Evolutionary conservation across 1,139 yeast species (phyloP).

Genomic region (Yamadazyma atlantica): DNA sequence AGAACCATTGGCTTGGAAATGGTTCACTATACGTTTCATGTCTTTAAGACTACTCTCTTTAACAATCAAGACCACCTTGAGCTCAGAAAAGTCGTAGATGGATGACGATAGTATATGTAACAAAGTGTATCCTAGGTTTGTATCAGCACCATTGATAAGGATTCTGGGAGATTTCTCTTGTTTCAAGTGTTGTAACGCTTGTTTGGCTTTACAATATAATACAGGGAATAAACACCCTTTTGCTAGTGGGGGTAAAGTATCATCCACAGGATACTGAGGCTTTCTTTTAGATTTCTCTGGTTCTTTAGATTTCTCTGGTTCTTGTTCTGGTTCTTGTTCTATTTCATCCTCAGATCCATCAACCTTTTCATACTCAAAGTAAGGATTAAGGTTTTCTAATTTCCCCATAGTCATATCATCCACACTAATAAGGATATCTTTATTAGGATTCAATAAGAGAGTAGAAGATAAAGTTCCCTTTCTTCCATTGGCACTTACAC

Average conservation of each 20-base stretch:
- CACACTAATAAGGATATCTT: constrained; percentile 32
- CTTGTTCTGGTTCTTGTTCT: neutral
- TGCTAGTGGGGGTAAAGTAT: constrained; percentile 30
- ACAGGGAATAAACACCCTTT: constrained; percentile 36
- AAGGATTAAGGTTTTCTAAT: constrained; percentile 19
- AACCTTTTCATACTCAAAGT: constrained; percentile 3
- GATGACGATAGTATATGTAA: constrained; percentile 32
- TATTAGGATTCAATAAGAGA: constrained; percentile 32
- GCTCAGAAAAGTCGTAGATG: constrained; percentile 22
- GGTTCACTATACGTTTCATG: constrained; percentile 24
- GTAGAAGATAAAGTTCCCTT: constrained; percentile 41
- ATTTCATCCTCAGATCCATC: neutral
- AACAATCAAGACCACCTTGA: constrained; percentile 34
- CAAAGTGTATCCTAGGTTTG: constrained; percentile 38
- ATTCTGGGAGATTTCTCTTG: constrained; percentile 24
- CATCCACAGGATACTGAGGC: constrained; percentile 6
- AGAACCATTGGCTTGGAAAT: constrained; percentile 21
- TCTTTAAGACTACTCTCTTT: constrained; percentile 23
- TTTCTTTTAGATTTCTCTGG: neutral
- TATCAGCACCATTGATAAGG: constrained; percentile 47
- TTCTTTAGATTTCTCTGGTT: constrained; percentile 4
- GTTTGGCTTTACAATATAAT: constrained; percentile 41
- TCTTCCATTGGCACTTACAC: constrained; percentile 31
- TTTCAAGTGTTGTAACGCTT: constrained; percentile 29
- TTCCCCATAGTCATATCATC: constrained; percentile 24